Evolutionary conservation across 75 land plant species (phyloP).

Genomic region (Selaginella tamariscina): DNA sequence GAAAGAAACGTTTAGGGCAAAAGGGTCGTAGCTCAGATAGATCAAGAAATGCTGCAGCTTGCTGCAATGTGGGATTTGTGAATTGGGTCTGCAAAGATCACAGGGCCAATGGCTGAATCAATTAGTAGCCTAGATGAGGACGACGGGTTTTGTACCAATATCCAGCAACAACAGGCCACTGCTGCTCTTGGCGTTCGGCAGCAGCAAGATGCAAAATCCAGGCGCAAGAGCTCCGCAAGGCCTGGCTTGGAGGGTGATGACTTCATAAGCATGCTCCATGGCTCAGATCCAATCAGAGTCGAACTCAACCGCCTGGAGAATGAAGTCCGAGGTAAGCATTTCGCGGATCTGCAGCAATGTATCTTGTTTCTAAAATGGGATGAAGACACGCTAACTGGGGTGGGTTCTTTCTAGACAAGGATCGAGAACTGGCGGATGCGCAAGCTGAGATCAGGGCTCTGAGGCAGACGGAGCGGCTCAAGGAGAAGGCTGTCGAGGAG

Average conservation of each 20-base stretch:
- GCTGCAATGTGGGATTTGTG: too few relatives aligned
- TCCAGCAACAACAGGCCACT: background rate
- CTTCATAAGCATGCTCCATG: slow-evolving; percentile 49
- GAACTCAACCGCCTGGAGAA: slow-evolving; percentile 85
- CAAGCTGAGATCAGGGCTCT: slow-evolving; percentile 71
- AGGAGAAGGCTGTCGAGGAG: slow-evolving; percentile 88
- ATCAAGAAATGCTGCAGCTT: too few relatives aligned
- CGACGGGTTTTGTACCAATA: background rate
- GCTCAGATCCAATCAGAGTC: slow-evolving; percentile 84
- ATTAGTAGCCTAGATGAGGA: slow-evolving; percentile 17
- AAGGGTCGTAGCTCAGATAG: too few relatives aligned
- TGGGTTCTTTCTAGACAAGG: slow-evolving; percentile 50
- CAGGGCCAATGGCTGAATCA: slow-evolving; percentile 13
- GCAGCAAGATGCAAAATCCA: background rate
- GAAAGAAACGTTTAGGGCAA: too few relatives aligned
- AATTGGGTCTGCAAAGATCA: too few relatives aligned
- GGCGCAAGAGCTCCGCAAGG: slow-evolving; percentile 15
- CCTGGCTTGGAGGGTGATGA: slow-evolving; percentile 53
- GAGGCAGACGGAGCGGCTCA: slow-evolving; percentile 49
- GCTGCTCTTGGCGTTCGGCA: background rate
- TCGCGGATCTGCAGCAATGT: background rate
- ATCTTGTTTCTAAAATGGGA: background rate
- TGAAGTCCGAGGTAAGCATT: slow-evolving; percentile 61
- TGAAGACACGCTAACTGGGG: too few relatives aligned
- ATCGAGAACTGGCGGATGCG: slow-evolving; percentile 72